Conservation (phyloP, 2,329 filamentous ascomycete species). For the Beauveria sp. region DNA sequence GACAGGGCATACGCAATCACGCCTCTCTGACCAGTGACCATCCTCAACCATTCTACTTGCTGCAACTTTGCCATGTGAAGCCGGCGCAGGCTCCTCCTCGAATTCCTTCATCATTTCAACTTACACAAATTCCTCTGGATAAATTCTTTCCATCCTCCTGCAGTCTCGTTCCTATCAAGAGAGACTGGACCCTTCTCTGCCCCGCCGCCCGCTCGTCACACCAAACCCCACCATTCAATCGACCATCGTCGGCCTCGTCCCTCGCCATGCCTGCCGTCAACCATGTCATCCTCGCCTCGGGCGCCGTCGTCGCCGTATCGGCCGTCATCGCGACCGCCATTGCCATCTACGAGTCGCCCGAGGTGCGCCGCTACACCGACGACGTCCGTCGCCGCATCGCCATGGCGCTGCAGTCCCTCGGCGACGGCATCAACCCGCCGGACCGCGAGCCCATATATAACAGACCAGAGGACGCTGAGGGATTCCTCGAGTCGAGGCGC, state of each 20-base stretch:
- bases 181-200: not conserved
- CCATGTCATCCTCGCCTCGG: constrained; percentile 46
- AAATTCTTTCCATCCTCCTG: not conserved
- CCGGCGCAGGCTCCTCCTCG: not conserved
- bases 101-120: not conserved
- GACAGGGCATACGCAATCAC: constrained; percentile 13
- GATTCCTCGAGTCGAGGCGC: constrained; percentile 49
- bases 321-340: constrained; percentile 51
- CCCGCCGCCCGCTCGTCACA: constrained; percentile 1
- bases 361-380: constrained; percentile 53
- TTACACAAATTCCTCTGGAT: not conserved
- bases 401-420: constrained; percentile 50
- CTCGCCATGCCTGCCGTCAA: constrained; percentile 47
- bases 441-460: constrained; percentile 51
- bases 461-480: constrained; percentile 58
- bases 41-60: not conserved
- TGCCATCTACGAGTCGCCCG: constrained; percentile 57
- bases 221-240: not conserved
- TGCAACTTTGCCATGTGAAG: constrained; percentile 5
- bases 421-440: constrained; percentile 47
- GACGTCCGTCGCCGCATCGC: constrained; percentile 55
- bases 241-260: not conserved
- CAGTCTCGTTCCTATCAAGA: not conserved
- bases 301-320: constrained; percentile 49
- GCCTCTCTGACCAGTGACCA: not conserved